These are phyloP conservation scores for Malus hybrid DNA, from an alignment of 331 rosid genomes.

Conservation along the genomic window DNA sequence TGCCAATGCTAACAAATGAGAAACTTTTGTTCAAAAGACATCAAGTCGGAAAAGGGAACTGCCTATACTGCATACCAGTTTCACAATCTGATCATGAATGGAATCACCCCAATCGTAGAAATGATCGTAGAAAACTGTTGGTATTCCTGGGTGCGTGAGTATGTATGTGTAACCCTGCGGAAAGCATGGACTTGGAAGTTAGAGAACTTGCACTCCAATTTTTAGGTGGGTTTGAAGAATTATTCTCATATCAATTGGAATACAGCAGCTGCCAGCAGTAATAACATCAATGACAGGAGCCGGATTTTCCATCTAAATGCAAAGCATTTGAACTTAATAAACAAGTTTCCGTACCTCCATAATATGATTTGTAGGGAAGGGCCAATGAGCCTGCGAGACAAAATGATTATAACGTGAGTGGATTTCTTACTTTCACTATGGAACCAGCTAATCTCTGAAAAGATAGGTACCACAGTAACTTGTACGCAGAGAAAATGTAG, in stretches of 20 bases:
- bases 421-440: constrained; percentile 3
- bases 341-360: constrained; percentile 58
- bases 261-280: too few species aligned
- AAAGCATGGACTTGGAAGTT: background rate
- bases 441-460: constrained; percentile 9
- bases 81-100: constrained; percentile 61
- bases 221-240: too few species aligned
- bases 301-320: background rate
- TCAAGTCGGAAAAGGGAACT: background rate
- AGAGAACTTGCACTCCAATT: too few species aligned
- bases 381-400: constrained; percentile 88
- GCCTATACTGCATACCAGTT: constrained; percentile 44
- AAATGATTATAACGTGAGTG: constrained; percentile 5
- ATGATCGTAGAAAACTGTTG: constrained; percentile 90
- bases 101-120: constrained; percentile 64
- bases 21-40: background rate
- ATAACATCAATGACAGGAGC: background rate
- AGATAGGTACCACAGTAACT: background rate
- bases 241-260: too few species aligned
- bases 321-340: background rate
- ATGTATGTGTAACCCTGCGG: constrained; percentile 87
- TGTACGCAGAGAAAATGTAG: background rate
- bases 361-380: constrained; percentile 63
- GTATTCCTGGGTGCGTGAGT: constrained; percentile 88
- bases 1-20: background rate